Evolutionary conservation across 768 basidiomycete genomes (phyloP), one percentile per base, ranked within the genome.

Genomic region (Pisolithus microcarpus): DNA sequence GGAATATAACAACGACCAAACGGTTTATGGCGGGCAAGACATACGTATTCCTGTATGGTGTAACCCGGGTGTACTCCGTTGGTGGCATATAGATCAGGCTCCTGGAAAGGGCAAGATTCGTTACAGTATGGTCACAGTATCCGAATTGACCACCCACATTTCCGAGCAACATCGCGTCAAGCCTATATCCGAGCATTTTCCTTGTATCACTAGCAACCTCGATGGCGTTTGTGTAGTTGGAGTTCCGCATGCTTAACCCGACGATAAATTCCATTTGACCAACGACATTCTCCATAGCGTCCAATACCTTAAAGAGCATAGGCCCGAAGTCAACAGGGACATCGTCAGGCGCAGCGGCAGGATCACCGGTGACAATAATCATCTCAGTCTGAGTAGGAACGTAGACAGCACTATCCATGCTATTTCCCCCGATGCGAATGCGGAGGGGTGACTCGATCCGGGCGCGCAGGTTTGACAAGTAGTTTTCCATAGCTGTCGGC

Each of bases 321-420:
- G 68, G 68, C 2, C 68, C 65, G 39, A 69, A 70, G 43, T 68
- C 57, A 18, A 64, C 64, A 5, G 66, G 67, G 16, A 69, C 59
- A 52, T 71, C 65, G 49, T 71, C 68, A 53, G 65, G 67, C 53
- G 67, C 66, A 7, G 67, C 68, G 26, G 66, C 51, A 3, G 67
- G 69, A 52, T 71, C 68, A 11, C 60, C 62, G 13, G 60, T 62
- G 40, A 62, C 56, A 31, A 61, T 56, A 38, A 72, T 52, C 47
- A 70, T 61, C 15, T 57, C 38, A 15, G 50, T 58, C 46, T 65
- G 61, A 31, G 53, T 46, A 1, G 62, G 58, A 5, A 65, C 56
- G 48, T 70, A 72, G 7, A 61, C 66, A 16, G 69, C 71, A 61
- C 63, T 64, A 38, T 72, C 70, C 69, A 72, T 71, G 7, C 61